Conservation (phyloP, 768 basidiomycete genomes). For the Russula olivacea region DNA sequence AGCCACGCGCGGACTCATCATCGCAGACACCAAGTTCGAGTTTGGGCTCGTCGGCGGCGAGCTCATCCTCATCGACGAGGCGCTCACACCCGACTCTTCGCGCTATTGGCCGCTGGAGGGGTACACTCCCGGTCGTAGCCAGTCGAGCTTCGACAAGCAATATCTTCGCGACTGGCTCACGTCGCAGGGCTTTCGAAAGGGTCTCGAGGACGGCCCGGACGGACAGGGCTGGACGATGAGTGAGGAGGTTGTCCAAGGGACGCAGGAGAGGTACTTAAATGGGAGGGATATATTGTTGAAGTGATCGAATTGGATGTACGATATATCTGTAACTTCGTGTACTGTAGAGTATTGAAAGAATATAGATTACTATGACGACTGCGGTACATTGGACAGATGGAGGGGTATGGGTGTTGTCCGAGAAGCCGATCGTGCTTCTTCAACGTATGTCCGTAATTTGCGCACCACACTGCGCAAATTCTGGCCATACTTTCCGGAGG, state of each 20-base stretch:
- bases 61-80: conserved; percentile 89
- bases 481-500: conserved; percentile 81
- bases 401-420: neutral
- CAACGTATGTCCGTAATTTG: conserved; percentile 62
- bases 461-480: conserved; percentile 68
- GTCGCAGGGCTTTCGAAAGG: conserved; percentile 63
- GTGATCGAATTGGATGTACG: neutral
- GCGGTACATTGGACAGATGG: neutral
- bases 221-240: conserved; percentile 77
- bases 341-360: neutral
- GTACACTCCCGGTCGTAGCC: conserved; percentile 68
- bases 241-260: conserved; percentile 69
- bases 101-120: conserved; percentile 86
- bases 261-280: conserved; percentile 72
- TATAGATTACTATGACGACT: neutral
- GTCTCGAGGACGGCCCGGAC: conserved; percentile 67
- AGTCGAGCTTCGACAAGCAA: conserved; percentile 96
- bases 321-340: neutral
- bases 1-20: conserved; percentile 70
- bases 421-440: conserved; percentile 36
- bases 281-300: conserved; percentile 51
- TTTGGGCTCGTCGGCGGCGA: conserved; percentile 71
- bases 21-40: conserved; percentile 98
- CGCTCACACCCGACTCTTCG: conserved; percentile 96
- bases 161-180: conserved; percentile 89